phyloP scores from a whole-genome alignment of 768 basidiomycete genomes.

The Lactarius indigo region DNA sequence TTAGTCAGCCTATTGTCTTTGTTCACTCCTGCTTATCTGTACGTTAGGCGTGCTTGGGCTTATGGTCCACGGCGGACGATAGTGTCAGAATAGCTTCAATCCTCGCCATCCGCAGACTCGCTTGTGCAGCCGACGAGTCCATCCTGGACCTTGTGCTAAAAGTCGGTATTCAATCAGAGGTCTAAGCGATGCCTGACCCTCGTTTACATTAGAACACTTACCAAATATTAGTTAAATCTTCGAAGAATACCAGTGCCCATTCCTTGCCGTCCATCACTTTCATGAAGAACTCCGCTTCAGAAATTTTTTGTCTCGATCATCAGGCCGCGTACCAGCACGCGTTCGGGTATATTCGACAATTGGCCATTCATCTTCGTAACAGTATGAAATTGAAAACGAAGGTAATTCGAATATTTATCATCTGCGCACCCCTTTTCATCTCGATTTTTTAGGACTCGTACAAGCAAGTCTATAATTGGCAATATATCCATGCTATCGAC shows the following conservation, averaged over 20 bases:
- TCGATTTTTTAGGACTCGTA: slow-evolving; percentile 66
- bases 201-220: slow-evolving; percentile 67
- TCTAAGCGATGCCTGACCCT: background rate
- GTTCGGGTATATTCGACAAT: slow-evolving; percentile 91
- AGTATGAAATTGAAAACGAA: slow-evolving; percentile 88
- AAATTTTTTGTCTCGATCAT: slow-evolving; percentile 80
- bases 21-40: slow-evolving; percentile 2
- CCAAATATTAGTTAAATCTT: slow-evolving; percentile 75
- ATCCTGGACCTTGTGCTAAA: slow-evolving; percentile 85
- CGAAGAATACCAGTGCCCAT: slow-evolving; percentile 81
- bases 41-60: slow-evolving; percentile 67
- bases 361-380: slow-evolving; percentile 88
- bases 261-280: slow-evolving; percentile 89
- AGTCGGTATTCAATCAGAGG: slow-evolving; percentile 40
- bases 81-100: slow-evolving; percentile 81
- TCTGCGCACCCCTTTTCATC: background rate
- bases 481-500: slow-evolving; percentile 92
- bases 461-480: slow-evolving; percentile 98
- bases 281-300: slow-evolving; percentile 97
- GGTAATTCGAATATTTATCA: slow-evolving; percentile 38
- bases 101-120: slow-evolving; percentile 77
- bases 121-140: slow-evolving; percentile 70
- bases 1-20: slow-evolving; percentile 29
- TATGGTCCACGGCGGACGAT: slow-evolving; percentile 84
- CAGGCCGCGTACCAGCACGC: slow-evolving; percentile 85